Evolutionary conservation across 177 flowering plant species (phyloP).

Genomic region (Vitis hybrid): DNA sequence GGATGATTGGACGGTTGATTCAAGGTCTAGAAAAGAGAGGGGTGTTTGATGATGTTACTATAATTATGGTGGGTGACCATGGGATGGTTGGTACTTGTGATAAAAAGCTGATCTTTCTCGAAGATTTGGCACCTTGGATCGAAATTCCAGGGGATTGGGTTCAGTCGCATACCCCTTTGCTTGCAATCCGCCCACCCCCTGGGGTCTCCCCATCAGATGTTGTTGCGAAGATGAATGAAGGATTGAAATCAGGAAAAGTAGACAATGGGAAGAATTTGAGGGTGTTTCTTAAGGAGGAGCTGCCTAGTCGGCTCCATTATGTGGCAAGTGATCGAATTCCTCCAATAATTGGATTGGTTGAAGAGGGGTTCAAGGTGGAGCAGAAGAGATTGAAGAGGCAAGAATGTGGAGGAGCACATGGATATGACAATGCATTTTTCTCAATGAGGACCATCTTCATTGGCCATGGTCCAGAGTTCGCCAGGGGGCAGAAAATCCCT

Average conservation of each 20-base stretch:
- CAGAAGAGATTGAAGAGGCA: slow-evolving; percentile 42
- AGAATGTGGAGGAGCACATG: slow-evolving; percentile 97
- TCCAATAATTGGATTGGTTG: slow-evolving; percentile 77
- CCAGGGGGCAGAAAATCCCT: slow-evolving; percentile 74
- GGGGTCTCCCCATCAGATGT: slow-evolving; percentile 47
- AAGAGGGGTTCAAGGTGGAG: slow-evolving; percentile 87
- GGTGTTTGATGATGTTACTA: slow-evolving; percentile 80
- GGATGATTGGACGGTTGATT: slow-evolving; percentile 80
- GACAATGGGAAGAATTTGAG: slow-evolving; percentile 65
- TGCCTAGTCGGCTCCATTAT: slow-evolving; percentile 84
- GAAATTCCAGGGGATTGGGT: slow-evolving; percentile 66
- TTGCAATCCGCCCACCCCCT: slow-evolving; percentile 73
- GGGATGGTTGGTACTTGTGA: slow-evolving; percentile 99
- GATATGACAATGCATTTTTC: slow-evolving; percentile 83
- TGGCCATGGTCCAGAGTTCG: slow-evolving; percentile 89
- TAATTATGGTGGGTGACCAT: slow-evolving; percentile 93
- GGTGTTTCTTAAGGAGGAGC: slow-evolving; percentile 76
- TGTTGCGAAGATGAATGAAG: slow-evolving; percentile 79
- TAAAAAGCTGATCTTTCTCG: slow-evolving; percentile 67
- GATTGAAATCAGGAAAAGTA: slow-evolving; percentile 67
- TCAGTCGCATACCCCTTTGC: slow-evolving; percentile 69
- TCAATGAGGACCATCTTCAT: slow-evolving; percentile 94
- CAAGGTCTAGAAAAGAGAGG: slow-evolving; percentile 75
- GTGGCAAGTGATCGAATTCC: slow-evolving; percentile 71
- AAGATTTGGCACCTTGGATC: slow-evolving; percentile 80